phyloP scores from a whole-genome alignment of 345 rosid genomes.

The Salix dunnii region DNA sequence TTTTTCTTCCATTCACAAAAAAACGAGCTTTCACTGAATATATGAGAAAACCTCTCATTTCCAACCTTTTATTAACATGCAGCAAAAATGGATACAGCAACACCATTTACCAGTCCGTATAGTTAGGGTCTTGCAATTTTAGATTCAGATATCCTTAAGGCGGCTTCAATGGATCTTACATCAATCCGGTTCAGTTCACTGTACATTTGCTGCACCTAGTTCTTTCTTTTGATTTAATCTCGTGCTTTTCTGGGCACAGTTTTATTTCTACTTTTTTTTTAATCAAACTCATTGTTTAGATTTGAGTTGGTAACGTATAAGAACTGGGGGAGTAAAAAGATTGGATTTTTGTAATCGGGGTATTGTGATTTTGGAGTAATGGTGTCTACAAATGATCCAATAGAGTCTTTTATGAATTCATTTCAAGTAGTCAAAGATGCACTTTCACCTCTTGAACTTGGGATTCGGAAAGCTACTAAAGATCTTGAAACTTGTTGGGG shows the following conservation, averaged over 20 bases:
- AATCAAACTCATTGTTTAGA: not conserved
- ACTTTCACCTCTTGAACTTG: conserved; percentile 57
- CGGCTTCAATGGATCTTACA: conserved; percentile 14
- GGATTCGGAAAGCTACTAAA: conserved; percentile 58
- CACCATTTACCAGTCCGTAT: not conserved
- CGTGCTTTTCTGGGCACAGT: not conserved
- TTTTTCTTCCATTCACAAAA: not conserved
- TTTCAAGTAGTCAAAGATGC: conserved; percentile 68
- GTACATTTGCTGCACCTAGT: not conserved
- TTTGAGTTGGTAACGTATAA: not conserved
- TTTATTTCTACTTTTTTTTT: not conserved
- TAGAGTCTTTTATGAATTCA: conserved; percentile 58
- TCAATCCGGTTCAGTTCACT: conserved; percentile 4
- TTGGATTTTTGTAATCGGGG: not conserved
- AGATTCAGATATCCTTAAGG: not conserved
- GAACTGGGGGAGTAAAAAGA: not conserved
- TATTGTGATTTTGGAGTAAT: conserved; percentile 31
- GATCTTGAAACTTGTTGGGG: conserved; percentile 66
- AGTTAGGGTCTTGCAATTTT: conserved; percentile 8
- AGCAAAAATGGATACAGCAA: not conserved
- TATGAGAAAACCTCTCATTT: not conserved
- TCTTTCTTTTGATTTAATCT: not conserved
- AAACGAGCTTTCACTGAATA: not conserved
- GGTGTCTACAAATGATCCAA: conserved; percentile 68
- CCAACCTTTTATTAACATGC: not conserved